Conservation (phyloP, 106 monocot species). For the Acorus gramineus region DNA sequence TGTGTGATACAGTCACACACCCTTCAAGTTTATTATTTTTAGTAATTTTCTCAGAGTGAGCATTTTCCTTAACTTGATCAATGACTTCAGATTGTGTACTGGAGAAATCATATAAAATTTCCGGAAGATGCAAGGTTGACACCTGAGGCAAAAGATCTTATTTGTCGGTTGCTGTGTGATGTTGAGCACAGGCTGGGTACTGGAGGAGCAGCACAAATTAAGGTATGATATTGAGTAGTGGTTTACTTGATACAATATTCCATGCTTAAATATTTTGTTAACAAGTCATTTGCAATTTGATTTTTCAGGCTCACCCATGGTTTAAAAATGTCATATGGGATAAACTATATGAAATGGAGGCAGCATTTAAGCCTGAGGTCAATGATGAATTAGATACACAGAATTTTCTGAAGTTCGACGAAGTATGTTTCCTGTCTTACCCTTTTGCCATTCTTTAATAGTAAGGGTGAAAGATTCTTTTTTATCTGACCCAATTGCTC, state of each 20-base stretch:
- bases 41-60: neutral
- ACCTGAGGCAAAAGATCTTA: conserved; percentile 83
- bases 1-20: neutral
- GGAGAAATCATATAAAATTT: conserved; percentile 88
- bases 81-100: conserved; percentile 74
- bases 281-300: conserved; percentile 9
- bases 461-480: too few relatives aligned
- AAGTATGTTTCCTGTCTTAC: conserved; percentile 32
- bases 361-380: conserved; percentile 94
- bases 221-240: conserved; percentile 27
- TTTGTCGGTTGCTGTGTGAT: conserved; percentile 88
- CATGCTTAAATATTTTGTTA: conserved; percentile 5
- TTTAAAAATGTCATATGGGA: conserved; percentile 83
- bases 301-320: conserved; percentile 89
- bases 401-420: conserved; percentile 94
- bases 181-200: conserved; percentile 85
- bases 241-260: neutral
- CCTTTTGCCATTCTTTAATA: too few relatives aligned
- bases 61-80: neutral
- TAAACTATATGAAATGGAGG: conserved; percentile 88
- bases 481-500: too few relatives aligned
- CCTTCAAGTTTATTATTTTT: neutral
- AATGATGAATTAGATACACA: conserved; percentile 88
- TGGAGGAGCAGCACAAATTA: conserved; percentile 78
- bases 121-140: conserved; percentile 63